Evolutionary conservation across 352 stramenopile species (phyloP).

Genomic region (Phytophthora fragariaefolia): DNA sequence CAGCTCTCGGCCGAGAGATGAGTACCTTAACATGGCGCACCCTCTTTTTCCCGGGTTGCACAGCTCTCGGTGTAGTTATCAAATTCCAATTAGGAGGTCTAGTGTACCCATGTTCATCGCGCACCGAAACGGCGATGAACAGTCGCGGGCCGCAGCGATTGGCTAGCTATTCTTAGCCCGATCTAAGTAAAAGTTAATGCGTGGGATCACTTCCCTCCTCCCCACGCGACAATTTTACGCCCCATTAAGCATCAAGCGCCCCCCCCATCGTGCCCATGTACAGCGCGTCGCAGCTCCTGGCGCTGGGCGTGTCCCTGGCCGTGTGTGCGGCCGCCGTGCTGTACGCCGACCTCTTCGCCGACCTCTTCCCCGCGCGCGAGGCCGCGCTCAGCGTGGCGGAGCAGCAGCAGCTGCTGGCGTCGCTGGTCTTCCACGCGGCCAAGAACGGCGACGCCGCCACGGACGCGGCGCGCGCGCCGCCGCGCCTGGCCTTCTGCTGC

Average conservation of each 20-base stretch:
- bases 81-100: too few species aligned
- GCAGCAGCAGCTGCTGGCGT: constrained; percentile 71
- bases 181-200: not conserved
- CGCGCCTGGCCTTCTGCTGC: constrained; percentile 82
- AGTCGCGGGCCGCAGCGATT: too few species aligned
- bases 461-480: constrained; percentile 19
- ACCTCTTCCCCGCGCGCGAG: constrained; percentile 48
- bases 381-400: constrained; percentile 48
- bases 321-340: constrained; percentile 59
- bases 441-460: constrained; percentile 27
- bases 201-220: not conserved
- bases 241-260: not conserved
- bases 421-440: constrained; percentile 65
- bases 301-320: constrained; percentile 57
- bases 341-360: constrained; percentile 65
- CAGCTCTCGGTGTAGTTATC: too few species aligned
- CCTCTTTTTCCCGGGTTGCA: too few species aligned
- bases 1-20: too few species aligned
- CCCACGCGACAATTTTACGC: not conserved
- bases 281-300: constrained; percentile 66
- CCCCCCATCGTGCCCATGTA: constrained; percentile 47
- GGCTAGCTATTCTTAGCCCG: too few species aligned
- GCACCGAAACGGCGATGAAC: too few species aligned
- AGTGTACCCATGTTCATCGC: too few species aligned
- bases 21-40: too few species aligned